Evolutionary conservation across 768 basidiomycete genomes (phyloP).

Genomic region (Aureoboletus auriporus): DNA sequence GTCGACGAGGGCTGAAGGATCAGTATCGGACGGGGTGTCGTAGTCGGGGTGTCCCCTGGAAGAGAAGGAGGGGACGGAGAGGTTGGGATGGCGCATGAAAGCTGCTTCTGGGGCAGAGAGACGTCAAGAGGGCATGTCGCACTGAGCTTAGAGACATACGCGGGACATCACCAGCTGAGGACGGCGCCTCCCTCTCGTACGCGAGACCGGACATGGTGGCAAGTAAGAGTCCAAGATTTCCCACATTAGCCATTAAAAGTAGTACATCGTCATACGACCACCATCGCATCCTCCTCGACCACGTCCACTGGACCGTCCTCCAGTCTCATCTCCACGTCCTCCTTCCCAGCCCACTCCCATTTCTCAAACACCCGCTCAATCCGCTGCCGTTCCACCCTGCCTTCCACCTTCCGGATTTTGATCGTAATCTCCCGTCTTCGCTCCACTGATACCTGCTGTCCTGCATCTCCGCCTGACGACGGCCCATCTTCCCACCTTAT

Average conservation of each 20-base stretch:
- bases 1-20: slow-evolving; percentile 40
- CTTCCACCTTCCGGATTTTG: slow-evolving; percentile 52
- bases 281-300: slow-evolving; percentile 17
- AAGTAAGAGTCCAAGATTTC: neutral
- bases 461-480: slow-evolving; percentile 26
- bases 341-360: slow-evolving; percentile 51
- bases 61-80: slow-evolving; percentile 44
- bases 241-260: neutral
- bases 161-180: slow-evolving; percentile 11
- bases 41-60: slow-evolving; percentile 34
- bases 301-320: slow-evolving; percentile 14
- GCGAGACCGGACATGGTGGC: slow-evolving; percentile 28
- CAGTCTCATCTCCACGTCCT: slow-evolving; percentile 30
- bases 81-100: slow-evolving; percentile 44
- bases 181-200: slow-evolving; percentile 15
- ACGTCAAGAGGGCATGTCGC: slow-evolving; percentile 7
- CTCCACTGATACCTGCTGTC: slow-evolving; percentile 36
- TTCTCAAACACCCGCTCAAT: slow-evolving; percentile 65
- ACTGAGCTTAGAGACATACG: slow-evolving; percentile 16
- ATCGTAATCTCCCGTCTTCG: slow-evolving; percentile 47
- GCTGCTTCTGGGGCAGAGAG: slow-evolving; percentile 12
- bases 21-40: slow-evolving; percentile 21
- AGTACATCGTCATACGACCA: slow-evolving; percentile 10
- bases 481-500: slow-evolving; percentile 26
- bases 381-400: slow-evolving; percentile 65